phyloP scores from a whole-genome alignment of 768 basidiomycete genomes.

The Amanita rimosa region DNA sequence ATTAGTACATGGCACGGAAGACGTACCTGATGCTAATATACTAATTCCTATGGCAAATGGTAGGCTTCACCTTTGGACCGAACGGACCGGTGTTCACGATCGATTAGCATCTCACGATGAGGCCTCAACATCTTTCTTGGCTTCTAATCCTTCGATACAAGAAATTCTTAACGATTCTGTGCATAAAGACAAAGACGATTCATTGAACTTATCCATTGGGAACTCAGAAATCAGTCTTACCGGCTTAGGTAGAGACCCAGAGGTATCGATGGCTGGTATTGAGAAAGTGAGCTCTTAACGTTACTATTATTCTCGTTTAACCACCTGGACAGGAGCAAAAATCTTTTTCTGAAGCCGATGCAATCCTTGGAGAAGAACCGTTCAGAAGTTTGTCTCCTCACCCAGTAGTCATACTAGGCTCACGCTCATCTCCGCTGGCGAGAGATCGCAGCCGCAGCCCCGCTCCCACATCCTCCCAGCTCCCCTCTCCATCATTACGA shows the following conservation, averaged over 20 bases:
- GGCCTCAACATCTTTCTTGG: background rate
- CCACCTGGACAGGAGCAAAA: background rate
- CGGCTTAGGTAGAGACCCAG: conserved; percentile 4
- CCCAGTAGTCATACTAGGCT: background rate
- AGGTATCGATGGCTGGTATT: conserved; percentile 4
- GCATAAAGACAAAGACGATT: conserved; percentile 14
- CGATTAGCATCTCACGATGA: background rate
- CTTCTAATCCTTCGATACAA: conserved; percentile 15
- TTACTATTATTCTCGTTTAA: background rate
- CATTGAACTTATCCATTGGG: conserved; percentile 9
- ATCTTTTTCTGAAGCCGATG: background rate
- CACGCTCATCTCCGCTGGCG: conserved; percentile 3
- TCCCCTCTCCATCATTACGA: conserved; percentile 2
- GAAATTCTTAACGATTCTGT: conserved; percentile 10
- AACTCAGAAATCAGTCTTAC: conserved; percentile 18
- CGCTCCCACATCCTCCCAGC: background rate
- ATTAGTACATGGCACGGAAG: background rate
- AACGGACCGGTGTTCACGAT: background rate
- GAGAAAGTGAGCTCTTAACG: conserved; percentile 1
- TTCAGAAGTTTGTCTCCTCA: conserved; percentile 1
- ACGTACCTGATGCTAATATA: background rate
- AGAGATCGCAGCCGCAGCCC: conserved; percentile 5
- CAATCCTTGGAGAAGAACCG: background rate
- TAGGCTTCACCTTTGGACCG: conserved; percentile 4
- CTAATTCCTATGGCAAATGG: conserved; percentile 20